Conservation (phyloP, 2,329 filamentous ascomycete genomes). For the Aspergillus ochraceus region DNA sequence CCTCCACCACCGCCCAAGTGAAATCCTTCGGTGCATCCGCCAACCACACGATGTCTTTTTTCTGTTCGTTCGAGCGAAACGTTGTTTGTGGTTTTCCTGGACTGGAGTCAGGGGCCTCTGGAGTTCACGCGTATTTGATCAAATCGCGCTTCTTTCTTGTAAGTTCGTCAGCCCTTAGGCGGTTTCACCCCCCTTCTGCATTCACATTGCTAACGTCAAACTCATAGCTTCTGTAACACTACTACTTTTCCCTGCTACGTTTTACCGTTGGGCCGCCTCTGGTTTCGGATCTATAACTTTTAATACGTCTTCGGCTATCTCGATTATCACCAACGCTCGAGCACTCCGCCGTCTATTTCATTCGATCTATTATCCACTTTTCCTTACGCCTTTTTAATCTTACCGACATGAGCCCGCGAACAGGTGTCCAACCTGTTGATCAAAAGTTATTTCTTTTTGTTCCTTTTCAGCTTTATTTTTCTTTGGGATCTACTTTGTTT, state of each 20-base stretch:
- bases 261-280: slow-evolving; percentile 20
- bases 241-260: slow-evolving; percentile 23
- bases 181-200: no score
- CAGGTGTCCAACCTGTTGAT: slow-evolving; percentile 21
- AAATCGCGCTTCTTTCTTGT: slow-evolving; percentile 29
- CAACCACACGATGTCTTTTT: slow-evolving; percentile 20
- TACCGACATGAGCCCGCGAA: slow-evolving; percentile 20
- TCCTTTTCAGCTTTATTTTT: slow-evolving; percentile 14
- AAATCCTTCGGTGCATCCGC: slow-evolving; percentile 21
- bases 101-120: slow-evolving; percentile 26
- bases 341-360: slow-evolving; percentile 24
- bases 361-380: slow-evolving; percentile 22
- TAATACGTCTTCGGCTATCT: slow-evolving; percentile 19
- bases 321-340: slow-evolving; percentile 23
- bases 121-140: slow-evolving; percentile 29
- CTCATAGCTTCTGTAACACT: slow-evolving; percentile 33
- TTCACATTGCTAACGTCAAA: slow-evolving; percentile 14
- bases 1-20: slow-evolving; percentile 44
- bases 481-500: slow-evolving; percentile 18
- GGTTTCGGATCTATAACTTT: slow-evolving; percentile 29
- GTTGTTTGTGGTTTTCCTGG: slow-evolving; percentile 21
- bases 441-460: slow-evolving; percentile 26
- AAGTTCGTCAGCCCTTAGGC: slow-evolving; percentile 11
- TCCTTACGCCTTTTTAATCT: slow-evolving; percentile 17
- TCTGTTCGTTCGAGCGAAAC: slow-evolving; percentile 21